Evolutionary conservation across 257 asterid species (phyloP), one percentile per base, ranked within the genome.

Genomic region (Nyctanthes arbortristis): DNA sequence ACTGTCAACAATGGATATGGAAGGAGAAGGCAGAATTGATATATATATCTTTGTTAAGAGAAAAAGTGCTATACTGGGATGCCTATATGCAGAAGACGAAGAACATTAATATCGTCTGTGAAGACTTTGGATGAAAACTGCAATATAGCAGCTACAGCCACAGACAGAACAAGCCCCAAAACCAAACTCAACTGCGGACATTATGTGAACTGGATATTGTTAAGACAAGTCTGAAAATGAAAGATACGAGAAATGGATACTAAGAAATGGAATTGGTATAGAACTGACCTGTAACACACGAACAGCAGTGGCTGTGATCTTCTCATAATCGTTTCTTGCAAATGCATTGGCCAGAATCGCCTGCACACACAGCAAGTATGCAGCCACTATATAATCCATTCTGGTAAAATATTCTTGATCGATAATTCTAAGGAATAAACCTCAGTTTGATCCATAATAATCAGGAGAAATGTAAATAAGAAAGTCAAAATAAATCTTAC

Each of bases 281-380:
- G 33, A 58, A 59, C 39, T 54, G 8, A 82, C 87, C 83, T 87
- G 87, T 63, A 87, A 62, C 24, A 82, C 82, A 28, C 82, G 83
- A 65, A 85, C 59, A 40, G 78, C 74, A 16, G 85, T 55, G 32
- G 74, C 69, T 2, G 69, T 68, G 69, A 75, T 70, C 77, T 60
- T 68, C 16, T 72, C 76, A 10, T 76, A 66, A 43, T 72, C 84
- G 13, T 80, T 75, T 62, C 72, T 75, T 10, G 88, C 87, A 65
- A 81, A 81, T 73, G 84, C 85, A 70, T 77, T 75, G 9, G 81
- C 85, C 20, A 78, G 81, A 74, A 80, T 84, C 29, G 84, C 87
- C 84, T 80, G 80, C 33, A 56, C 7, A 43, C 12, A 43, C 20
- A 39, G n/a, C n/a, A n/a, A n/a, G n/a, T 32, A 60, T 20, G 5